These are phyloP conservation scores for Rhododendron ferrugineum DNA, from an alignment of 148 eudicot species.

Conservation along the genomic window DNA sequence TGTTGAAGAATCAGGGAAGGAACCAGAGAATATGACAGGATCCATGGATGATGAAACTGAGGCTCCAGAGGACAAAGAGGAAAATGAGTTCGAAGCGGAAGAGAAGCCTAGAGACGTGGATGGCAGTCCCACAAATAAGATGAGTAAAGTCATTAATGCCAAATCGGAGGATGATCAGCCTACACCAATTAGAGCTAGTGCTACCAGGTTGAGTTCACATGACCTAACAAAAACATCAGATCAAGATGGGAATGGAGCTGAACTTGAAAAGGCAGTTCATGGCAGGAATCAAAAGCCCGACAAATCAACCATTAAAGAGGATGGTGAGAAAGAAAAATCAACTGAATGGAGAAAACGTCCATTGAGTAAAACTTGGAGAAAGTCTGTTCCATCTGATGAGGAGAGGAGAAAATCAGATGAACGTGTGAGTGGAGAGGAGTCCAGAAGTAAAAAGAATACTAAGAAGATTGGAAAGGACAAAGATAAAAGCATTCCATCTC, in stretches of 20 bases:
- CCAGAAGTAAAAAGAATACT: constrained; percentile 8
- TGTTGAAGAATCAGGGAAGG: constrained; percentile 6
- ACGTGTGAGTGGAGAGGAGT: constrained; percentile 6
- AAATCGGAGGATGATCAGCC: background rate
- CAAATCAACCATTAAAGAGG: constrained; percentile 20
- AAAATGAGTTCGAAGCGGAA: constrained; percentile 14
- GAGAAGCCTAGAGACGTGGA: constrained; percentile 15
- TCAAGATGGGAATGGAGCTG: constrained; percentile 24
- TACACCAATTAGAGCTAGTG: background rate
- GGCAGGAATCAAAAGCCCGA: constrained; percentile 13
- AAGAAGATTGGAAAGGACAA: constrained; percentile 14
- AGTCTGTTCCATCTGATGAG: constrained; percentile 10
- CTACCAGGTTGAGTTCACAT: background rate
- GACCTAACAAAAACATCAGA: constrained; percentile 3
- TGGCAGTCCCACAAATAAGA: background rate
- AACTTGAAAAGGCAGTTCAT: constrained; percentile 11
- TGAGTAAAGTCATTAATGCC: background rate
- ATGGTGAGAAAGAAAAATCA: constrained; percentile 21
- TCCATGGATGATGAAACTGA: constrained; percentile 53
- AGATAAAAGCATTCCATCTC: constrained; percentile 17
- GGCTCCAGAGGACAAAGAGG: constrained; percentile 41
- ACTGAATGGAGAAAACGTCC: constrained; percentile 29
- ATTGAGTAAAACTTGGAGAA: constrained; percentile 31
- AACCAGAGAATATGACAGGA: constrained; percentile 12
- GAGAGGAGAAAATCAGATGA: constrained; percentile 8